These are phyloP conservation scores for Steccherinum ochraceum DNA, from an alignment of 768 basidiomycete genomes.

Conservation along the genomic window DNA sequence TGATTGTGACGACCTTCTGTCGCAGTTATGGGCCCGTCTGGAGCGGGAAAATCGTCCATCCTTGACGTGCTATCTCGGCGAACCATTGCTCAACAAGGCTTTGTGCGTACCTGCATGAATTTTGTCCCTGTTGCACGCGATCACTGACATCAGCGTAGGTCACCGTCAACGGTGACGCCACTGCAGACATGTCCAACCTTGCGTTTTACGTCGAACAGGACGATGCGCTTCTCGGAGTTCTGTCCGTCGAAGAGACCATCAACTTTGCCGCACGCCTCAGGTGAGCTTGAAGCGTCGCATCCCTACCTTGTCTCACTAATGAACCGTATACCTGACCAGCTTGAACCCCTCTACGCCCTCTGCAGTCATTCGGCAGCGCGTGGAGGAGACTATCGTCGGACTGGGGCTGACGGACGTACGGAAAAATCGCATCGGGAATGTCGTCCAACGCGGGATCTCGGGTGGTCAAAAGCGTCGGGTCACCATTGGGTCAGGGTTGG, in stretches of 20 bases:
- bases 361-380: constrained; percentile 31
- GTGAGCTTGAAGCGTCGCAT: constrained; percentile 24
- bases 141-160: too few species aligned
- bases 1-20: too few species aligned
- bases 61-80: too few species aligned
- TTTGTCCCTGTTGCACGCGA: too few species aligned
- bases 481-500: constrained; percentile 53
- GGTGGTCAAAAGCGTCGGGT: constrained; percentile 64
- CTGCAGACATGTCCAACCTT: constrained; percentile 29
- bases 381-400: constrained; percentile 36
- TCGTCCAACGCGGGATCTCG: constrained; percentile 52
- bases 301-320: background rate
- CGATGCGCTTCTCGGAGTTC: constrained; percentile 50
- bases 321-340: constrained; percentile 3
- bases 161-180: constrained; percentile 13
- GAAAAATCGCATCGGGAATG: constrained; percentile 49
- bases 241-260: constrained; percentile 53
- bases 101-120: too few species aligned
- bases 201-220: constrained; percentile 55
- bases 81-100: too few species aligned
- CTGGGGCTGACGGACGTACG: constrained; percentile 45
- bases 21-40: too few species aligned
- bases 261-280: constrained; percentile 44
- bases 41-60: too few species aligned
- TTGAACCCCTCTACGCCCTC: constrained; percentile 11